Evolutionary conservation across 768 basidiomycete genomes (phyloP).

Genomic region (Zangia roseola): DNA sequence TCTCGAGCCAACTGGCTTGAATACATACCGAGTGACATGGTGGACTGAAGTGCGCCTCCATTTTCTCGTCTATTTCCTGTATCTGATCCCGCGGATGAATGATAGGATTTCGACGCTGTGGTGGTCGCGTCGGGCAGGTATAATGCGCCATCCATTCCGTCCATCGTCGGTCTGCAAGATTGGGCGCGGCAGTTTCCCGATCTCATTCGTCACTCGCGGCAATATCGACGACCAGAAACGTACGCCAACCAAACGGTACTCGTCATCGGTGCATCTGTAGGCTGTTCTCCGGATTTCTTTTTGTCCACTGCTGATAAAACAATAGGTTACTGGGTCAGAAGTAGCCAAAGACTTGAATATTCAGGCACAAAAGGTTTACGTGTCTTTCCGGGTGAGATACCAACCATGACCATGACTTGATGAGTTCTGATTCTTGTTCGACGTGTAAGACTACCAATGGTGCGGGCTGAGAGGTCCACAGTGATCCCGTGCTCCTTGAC

Average conservation of each 20-base stretch:
- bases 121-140: constrained; percentile 10
- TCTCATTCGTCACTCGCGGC: constrained; percentile 38
- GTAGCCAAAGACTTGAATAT: constrained; percentile 15
- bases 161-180: constrained; percentile 10
- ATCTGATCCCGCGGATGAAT: neutral
- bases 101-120: constrained; percentile 18
- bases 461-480: neutral
- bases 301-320: neutral
- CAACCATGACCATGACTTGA: neutral
- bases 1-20: constrained; percentile 19
- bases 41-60: constrained; percentile 13
- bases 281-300: neutral
- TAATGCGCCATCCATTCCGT: constrained; percentile 13
- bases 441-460: constrained; percentile 3
- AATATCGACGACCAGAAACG: constrained; percentile 40
- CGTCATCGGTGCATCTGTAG: constrained; percentile 36
- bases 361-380: constrained; percentile 7
- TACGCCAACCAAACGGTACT: constrained; percentile 40
- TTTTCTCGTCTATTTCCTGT: neutral
- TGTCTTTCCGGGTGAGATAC: constrained; percentile 11
- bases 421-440: neutral
- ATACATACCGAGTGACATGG: constrained; percentile 33
- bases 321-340: constrained; percentile 5
- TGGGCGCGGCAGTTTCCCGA: constrained; percentile 32
- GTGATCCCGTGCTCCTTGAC: too few species aligned